Conservation (phyloP, 192 early-diverging fungal genomes). For the Podila verticillata region DNA sequence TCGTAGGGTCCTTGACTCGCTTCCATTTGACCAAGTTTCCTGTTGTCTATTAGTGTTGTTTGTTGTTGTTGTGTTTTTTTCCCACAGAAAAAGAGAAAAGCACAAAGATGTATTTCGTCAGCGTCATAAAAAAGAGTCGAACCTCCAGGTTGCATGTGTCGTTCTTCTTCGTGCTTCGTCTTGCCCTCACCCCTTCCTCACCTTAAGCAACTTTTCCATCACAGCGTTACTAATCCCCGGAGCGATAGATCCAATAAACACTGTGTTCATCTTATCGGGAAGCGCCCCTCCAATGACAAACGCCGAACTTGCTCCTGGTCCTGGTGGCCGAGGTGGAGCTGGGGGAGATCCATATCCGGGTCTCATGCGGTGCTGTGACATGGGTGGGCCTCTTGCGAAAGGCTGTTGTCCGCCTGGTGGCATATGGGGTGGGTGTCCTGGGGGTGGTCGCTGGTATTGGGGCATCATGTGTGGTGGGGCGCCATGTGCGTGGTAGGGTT, state of each 20-base stretch:
- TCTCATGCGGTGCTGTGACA: neutral
- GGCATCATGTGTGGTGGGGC: conserved; percentile 26
- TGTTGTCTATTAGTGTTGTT: conserved; percentile 60
- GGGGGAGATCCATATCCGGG: conserved; percentile 4
- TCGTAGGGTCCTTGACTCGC: conserved; percentile 69
- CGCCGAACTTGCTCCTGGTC: neutral
- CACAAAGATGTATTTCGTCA: conserved; percentile 19
- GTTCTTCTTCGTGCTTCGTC: too few species aligned
- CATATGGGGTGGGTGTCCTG: conserved; percentile 7
- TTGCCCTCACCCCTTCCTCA: too few species aligned
- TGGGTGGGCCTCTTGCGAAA: conserved; percentile 10
- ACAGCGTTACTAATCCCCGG: conserved; percentile 72
- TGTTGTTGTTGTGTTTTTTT: too few species aligned
- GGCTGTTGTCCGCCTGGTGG: conserved; percentile 16
- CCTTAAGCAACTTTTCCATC: conserved; percentile 74
- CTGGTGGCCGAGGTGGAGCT: conserved; percentile 4
- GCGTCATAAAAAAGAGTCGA: neutral
- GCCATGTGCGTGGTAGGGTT: neutral
- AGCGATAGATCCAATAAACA: conserved; percentile 77
- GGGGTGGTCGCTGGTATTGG: conserved; percentile 13
- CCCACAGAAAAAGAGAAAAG: neutral
- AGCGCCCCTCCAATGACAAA: conserved; percentile 36
- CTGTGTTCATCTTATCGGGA: conserved; percentile 70
- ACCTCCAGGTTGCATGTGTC: too few species aligned
- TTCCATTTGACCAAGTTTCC: conserved; percentile 75